Conservation (phyloP, 768 basidiomycete genomes). For the Chalciporus chontae region DNA sequence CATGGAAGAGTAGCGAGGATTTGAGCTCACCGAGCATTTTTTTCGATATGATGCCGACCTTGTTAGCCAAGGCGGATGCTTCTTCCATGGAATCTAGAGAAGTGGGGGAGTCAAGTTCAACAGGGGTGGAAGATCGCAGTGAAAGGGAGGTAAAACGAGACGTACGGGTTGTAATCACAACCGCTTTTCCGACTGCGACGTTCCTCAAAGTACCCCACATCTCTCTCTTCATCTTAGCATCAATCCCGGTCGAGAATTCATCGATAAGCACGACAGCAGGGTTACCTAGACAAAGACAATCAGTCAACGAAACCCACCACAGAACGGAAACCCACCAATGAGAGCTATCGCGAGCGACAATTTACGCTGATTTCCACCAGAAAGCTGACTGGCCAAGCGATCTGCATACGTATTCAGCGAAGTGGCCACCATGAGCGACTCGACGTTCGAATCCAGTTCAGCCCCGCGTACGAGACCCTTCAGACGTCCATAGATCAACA, state of each 20-base stretch:
- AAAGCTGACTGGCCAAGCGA: slow-evolving; percentile 68
- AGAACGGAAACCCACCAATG: slow-evolving; percentile 42
- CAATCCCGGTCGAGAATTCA: slow-evolving; percentile 81
- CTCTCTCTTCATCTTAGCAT: slow-evolving; percentile 79
- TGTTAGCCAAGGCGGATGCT: slow-evolving; percentile 70
- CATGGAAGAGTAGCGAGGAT: neutral
- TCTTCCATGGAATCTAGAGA: slow-evolving; percentile 79
- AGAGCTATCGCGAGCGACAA: slow-evolving; percentile 72
- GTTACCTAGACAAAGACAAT: slow-evolving; percentile 45
- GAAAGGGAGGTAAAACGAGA: neutral
- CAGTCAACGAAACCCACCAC: neutral
- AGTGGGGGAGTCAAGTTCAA: slow-evolving; percentile 5
- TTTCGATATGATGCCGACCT: slow-evolving; percentile 74
- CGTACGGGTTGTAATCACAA: slow-evolving; percentile 70
- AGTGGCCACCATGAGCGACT: slow-evolving; percentile 55
- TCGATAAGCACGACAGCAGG: slow-evolving; percentile 77
- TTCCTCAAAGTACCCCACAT: slow-evolving; percentile 75
- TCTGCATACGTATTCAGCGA: slow-evolving; percentile 60
- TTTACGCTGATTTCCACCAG: slow-evolving; percentile 79
- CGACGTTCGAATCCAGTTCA: slow-evolving; percentile 52
- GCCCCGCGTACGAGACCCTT: slow-evolving; percentile 57
- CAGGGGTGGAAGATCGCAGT: neutral
- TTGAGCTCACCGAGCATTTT: slow-evolving; percentile 56
- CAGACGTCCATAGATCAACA: slow-evolving; percentile 66
- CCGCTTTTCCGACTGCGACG: slow-evolving; percentile 64